Evolutionary conservation across 2,329 filamentous ascomycete species (phyloP).

Genomic region (Albophoma yamanashiensis): DNA sequence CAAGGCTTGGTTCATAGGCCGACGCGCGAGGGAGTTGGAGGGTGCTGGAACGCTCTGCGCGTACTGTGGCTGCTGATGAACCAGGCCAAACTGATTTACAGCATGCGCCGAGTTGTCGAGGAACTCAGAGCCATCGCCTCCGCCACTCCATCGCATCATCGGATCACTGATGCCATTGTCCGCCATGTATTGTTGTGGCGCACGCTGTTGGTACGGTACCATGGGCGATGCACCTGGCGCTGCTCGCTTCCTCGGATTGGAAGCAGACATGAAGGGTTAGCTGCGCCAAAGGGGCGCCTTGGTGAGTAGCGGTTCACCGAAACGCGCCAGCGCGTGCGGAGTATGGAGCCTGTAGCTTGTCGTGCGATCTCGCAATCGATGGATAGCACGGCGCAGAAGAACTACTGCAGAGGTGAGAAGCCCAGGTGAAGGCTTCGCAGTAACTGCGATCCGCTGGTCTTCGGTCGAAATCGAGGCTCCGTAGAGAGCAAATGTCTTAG

Average conservation of each 20-base stretch:
- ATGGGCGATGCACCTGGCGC: slow-evolving; percentile 62
- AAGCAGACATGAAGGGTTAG: slow-evolving; percentile 29
- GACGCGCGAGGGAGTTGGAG: slow-evolving; percentile 41
- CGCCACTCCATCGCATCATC: slow-evolving; percentile 34
- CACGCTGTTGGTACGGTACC: slow-evolving; percentile 38
- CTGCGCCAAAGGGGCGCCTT: background rate
- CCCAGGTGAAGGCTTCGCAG: background rate
- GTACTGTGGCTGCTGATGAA: slow-evolving; percentile 23
- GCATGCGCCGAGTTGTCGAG: slow-evolving; percentile 22
- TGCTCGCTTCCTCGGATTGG: slow-evolving; percentile 57
- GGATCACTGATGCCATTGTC: slow-evolving; percentile 36
- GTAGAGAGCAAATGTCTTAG: background rate
- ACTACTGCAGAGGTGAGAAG: background rate
- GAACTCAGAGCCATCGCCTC: slow-evolving; percentile 24
- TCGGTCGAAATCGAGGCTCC: background rate
- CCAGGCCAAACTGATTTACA: slow-evolving; percentile 27
- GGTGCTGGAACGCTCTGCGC: slow-evolving; percentile 20
- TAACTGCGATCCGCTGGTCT: background rate
- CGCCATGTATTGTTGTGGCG: slow-evolving; percentile 36
- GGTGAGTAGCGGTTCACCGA: background rate
- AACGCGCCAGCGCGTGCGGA: background rate
- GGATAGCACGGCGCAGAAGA: background rate
- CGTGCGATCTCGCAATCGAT: background rate
- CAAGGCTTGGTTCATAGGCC: slow-evolving; percentile 39
- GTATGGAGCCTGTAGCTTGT: background rate